phyloP scores from a whole-genome alignment of 495 filamentous ascomycete species.

The Xylaria flabelliformis region DNA sequence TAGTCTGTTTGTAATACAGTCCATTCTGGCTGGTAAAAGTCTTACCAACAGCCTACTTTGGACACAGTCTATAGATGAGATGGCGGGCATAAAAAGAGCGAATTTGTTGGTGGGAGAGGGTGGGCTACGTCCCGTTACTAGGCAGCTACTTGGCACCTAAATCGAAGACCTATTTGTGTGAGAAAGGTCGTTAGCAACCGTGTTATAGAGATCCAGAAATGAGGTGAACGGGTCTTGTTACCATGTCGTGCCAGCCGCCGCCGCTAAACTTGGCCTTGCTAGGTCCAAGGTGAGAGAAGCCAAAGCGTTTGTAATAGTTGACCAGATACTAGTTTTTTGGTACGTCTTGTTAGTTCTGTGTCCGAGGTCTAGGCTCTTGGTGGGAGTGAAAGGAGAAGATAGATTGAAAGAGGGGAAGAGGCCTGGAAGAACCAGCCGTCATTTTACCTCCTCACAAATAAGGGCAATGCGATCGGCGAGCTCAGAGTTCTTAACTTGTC shows the following conservation, averaged over 20 bases:
- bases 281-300: slow-evolving; percentile 71
- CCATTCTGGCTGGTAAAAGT: background rate
- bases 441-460: slow-evolving; percentile 71
- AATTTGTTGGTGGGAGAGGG: too few species aligned
- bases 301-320: slow-evolving; percentile 76
- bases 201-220: background rate
- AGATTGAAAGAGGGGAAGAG: slow-evolving; percentile 5
- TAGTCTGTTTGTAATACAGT: background rate
- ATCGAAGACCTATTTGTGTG: background rate
- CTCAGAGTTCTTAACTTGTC: slow-evolving; percentile 64
- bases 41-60: background rate
- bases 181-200: background rate
- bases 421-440: background rate
- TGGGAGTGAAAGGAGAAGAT: background rate
- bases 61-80: background rate
- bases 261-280: slow-evolving; percentile 73
- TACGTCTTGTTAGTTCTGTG: background rate
- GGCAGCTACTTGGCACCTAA: background rate
- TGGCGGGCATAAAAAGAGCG: background rate
- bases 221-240: slow-evolving; percentile 31
- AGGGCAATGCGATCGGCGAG: slow-evolving; percentile 76
- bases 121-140: background rate
- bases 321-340: slow-evolving; percentile 57
- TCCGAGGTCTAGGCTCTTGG: background rate
- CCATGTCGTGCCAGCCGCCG: slow-evolving; percentile 81